These are phyloP conservation scores for Juncus inflexus DNA, from an alignment of 176 grass and related monocot species.

Conservation along the genomic window DNA sequence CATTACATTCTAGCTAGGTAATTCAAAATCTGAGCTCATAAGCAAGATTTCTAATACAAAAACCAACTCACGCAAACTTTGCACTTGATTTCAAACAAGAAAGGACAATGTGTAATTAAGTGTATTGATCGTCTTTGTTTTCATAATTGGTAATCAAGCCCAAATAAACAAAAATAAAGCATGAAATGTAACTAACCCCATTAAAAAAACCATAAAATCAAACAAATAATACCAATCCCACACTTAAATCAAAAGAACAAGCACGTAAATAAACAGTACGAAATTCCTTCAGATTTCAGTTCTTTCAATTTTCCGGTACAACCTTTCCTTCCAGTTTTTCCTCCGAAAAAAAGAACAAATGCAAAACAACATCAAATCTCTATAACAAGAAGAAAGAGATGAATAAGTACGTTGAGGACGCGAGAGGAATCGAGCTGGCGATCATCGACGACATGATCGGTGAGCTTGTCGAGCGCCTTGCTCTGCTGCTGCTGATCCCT, in stretches of 20 bases:
- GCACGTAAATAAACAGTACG: no score
- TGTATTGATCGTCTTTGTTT: neutral
- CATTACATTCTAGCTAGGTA: no score
- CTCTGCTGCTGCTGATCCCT: constrained; percentile 96
- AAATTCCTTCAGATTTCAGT: neutral
- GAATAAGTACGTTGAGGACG: constrained; percentile 61
- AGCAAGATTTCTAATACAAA: no score
- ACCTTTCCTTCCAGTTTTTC: neutral
- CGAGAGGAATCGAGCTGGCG: constrained; percentile 96
- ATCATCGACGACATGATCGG: constrained; percentile 86
- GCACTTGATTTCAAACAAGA: no score
- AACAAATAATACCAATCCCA: no score
- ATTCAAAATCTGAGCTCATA: no score
- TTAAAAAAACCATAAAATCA: no score
- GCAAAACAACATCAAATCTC: no score
- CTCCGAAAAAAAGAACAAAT: neutral
- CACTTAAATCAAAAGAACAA: no score
- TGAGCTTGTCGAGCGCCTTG: constrained; percentile 99
- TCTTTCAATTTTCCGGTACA: neutral
- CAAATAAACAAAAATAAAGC: constrained; percentile 3
- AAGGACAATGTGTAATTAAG: no score
- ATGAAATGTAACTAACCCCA: no score
- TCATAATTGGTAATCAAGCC: neutral
- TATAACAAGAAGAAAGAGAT: neutral
- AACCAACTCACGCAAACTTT: no score